A percentile compares a stretch with the other conserved stretches of the same genome.
Evolutionary conservation across 2,329 filamentous ascomycete species (phyloP).

Genomic region (Fusarium graminum): DNA sequence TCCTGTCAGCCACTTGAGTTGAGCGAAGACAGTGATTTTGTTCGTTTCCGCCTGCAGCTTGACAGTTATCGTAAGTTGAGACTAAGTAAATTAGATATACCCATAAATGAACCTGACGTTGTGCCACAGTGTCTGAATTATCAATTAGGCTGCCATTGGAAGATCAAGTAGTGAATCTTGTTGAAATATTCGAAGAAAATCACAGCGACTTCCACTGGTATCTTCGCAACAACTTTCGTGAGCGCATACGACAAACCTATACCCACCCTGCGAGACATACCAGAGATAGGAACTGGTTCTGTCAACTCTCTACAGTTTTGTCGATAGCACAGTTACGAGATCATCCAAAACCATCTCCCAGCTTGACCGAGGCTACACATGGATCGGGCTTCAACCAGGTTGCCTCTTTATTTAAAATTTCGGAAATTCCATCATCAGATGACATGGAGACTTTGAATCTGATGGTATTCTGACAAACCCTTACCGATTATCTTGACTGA

Average conservation of each 20-base stretch:
- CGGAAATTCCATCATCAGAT: background rate
- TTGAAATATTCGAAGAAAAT: background rate
- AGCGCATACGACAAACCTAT: background rate
- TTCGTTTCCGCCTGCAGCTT: background rate
- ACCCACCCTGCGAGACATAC: background rate
- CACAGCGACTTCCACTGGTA: slow-evolving; percentile 7
- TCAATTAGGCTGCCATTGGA: background rate
- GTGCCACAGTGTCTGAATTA: background rate
- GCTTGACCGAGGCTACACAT: no score
- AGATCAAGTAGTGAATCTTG: background rate
- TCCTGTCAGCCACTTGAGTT: background rate
- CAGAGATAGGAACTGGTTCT: slow-evolving; percentile 11
- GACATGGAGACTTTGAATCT: background rate
- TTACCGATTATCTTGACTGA: background rate
- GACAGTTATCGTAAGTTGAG: background rate
- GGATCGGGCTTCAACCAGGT: background rate
- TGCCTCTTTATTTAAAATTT: background rate
- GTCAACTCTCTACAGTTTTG: background rate
- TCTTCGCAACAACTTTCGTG: background rate
- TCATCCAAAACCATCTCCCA: background rate
- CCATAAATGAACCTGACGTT: rapidly evolving
- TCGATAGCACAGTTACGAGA: background rate
- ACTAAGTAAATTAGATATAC: rapidly evolving
- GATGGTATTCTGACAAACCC: background rate
- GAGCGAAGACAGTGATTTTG: background rate